These are phyloP conservation scores for Mollisiaceae sp. DNA, from an alignment of 2,329 filamentous ascomycete species.

Conservation along the genomic window DNA sequence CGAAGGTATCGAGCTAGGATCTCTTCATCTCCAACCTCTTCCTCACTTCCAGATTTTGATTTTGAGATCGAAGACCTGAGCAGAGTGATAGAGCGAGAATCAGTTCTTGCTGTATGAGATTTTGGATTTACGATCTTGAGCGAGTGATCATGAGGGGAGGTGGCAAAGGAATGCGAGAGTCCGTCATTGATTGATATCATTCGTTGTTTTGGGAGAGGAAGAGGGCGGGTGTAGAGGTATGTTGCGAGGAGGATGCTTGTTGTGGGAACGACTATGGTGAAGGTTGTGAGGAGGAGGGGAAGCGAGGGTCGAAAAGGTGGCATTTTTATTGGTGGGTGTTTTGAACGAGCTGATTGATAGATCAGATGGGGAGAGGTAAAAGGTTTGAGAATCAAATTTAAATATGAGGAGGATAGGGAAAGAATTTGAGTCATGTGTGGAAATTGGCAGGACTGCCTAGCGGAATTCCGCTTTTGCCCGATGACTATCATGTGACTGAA, in stretches of 20 bases:
- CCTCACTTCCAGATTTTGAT: neutral
- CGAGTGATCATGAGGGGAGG: neutral
- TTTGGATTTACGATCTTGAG: conserved; percentile 19
- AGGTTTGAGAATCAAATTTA: neutral
- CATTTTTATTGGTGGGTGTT: neutral
- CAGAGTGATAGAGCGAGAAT: conserved; percentile 20
- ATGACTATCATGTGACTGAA: neutral
- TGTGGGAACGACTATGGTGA: conserved; percentile 1
- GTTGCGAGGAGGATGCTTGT: conserved; percentile 10
- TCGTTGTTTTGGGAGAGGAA: conserved; percentile 1
- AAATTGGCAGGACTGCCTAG: neutral
- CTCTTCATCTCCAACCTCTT: conserved; percentile 23
- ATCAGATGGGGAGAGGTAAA: neutral
- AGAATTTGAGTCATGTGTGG: neutral
- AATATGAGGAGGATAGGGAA: neutral
- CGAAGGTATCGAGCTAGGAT: conserved; percentile 28
- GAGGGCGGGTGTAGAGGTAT: conserved; percentile 17
- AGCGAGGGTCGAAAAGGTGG: neutral
- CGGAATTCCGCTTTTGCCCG: neutral
- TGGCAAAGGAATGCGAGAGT: conserved; percentile 7
- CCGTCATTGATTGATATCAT: neutral
- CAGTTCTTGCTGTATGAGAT: conserved; percentile 3
- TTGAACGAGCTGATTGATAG: neutral
- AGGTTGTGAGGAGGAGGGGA: neutral
- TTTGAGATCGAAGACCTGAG: conserved; percentile 9